phyloP scores from a whole-genome alignment of 331 rosid species.

The Rosa hybrid region DNA sequence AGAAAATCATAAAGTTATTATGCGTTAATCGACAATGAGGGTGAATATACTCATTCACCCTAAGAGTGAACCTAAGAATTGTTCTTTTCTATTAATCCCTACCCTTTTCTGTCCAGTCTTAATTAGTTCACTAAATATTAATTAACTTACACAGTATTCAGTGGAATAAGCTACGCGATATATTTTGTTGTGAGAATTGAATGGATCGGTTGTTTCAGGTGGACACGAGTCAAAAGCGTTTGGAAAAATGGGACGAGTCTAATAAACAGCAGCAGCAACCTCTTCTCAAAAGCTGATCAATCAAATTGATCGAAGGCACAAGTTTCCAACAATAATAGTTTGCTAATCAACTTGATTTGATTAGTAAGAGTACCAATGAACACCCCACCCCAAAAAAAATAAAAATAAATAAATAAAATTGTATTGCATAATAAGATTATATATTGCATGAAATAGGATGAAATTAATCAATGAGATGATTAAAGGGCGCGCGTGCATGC shows the following conservation, averaged over 20 bases:
- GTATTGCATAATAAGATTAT: neutral
- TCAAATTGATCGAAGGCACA: neutral
- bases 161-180: no score
- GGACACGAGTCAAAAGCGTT: slow-evolving; percentile 39
- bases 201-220: slow-evolving; percentile 44
- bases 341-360: neutral
- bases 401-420: no score
- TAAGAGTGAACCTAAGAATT: no score
- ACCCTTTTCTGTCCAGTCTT: no score
- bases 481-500: neutral
- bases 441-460: neutral
- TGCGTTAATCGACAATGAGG: no score
- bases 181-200: neutral
- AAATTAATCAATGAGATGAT: neutral
- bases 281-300: slow-evolving; percentile 2
- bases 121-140: no score
- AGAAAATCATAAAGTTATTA: no score
- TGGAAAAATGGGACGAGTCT: slow-evolving; percentile 51
- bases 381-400: neutral
- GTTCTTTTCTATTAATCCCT: no score
- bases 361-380: no score
- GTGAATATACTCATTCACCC: no score
- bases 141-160: no score
- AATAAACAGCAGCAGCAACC: slow-evolving; percentile 12
- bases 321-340: neutral